Base-by-base conservation (phyloP, 768 basidiomycete species). In the Russula ochroleuca region DNA sequence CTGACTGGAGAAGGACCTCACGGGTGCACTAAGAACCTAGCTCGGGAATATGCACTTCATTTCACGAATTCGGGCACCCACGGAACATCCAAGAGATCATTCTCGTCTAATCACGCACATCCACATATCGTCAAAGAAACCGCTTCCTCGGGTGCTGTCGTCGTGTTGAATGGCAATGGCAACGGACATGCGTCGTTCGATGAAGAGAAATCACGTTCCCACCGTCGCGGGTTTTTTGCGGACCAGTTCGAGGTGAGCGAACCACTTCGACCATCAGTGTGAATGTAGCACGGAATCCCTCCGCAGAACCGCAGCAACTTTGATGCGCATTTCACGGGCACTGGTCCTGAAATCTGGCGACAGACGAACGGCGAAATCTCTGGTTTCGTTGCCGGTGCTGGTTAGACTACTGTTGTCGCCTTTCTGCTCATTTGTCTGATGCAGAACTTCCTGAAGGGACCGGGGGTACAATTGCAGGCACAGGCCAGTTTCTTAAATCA, bases 311-410 rank as follows among this genome's bases (percentile, higher is more conserved):
- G 79, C 69, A 92, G 90, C 70, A 98, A 99, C 70, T 93, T 85
- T 72, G 81, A 87, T 59, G 94, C 96, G 0, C 97, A 99, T 72
- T 92, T 82, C 67, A 75, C 83, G 38, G 92, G 92, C 7, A 98
- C 97, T 0, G 97, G 92, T 0, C 94, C 94, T 0, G 97, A 98
- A 77, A 92, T 98, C 38, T 94, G 94, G 88, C 80, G 87, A 48
- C 97, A 99, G 72, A 93, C 92, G 8, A 87, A 86, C 70, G 94
- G 94, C 13, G 75, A 77, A 31, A 65, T 97, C 0, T 81, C 90
- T 70, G 93, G 88, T 7, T 98, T 98, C 70, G 87, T 98, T 47
- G 84, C 87, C 33, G 96, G 96, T 1, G 94, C 96, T 60, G 94
- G 94, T 85, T 62, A 63, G 76, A 10, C 28, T 28, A 65, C 40